phyloP scores from a whole-genome alignment of 768 basidiomycete species.

The Pisolithus tinctorius region DNA sequence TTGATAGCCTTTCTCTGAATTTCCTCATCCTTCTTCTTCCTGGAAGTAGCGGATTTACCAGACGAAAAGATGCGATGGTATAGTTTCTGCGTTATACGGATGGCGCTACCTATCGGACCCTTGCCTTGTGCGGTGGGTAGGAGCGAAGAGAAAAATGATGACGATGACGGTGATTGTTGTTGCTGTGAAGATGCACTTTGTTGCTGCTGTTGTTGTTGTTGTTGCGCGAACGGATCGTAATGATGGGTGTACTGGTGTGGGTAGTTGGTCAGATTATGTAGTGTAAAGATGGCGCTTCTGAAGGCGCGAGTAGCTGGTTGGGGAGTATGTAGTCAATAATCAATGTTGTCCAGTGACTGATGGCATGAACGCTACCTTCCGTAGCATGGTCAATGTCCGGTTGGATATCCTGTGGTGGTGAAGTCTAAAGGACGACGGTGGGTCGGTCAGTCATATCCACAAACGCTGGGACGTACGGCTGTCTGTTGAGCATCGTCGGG shows the following conservation, averaged over 20 bases:
- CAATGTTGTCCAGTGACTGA: neutral
- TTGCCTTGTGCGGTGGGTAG: slow-evolving; percentile 71
- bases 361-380: slow-evolving; percentile 38
- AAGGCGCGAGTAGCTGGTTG: slow-evolving; percentile 62
- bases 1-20: slow-evolving; percentile 68
- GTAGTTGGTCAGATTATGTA: slow-evolving; percentile 57
- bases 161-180: neutral
- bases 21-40: slow-evolving; percentile 60
- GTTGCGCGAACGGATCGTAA: slow-evolving; percentile 35
- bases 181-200: slow-evolving; percentile 31
- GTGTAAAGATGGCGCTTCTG: slow-evolving; percentile 63
- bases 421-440: slow-evolving; percentile 5
- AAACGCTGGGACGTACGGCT: slow-evolving; percentile 7
- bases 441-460: slow-evolving; percentile 1
- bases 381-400: slow-evolving; percentile 36
- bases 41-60: slow-evolving; percentile 37
- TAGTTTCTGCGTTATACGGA: slow-evolving; percentile 63
- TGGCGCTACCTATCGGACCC: slow-evolving; percentile 63
- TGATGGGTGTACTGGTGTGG: slow-evolving; percentile 43
- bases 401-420: slow-evolving; percentile 5
- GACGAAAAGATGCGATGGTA: slow-evolving; percentile 42
- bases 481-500: slow-evolving; percentile 6
- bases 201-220: slow-evolving; percentile 3
- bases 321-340: neutral
- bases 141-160: slow-evolving; percentile 56